A percentile compares a stretch with the other conserved stretches of the same genome.
Conservation (phyloP, 306 rosid genomes). For the Pyrus communis region DNA sequence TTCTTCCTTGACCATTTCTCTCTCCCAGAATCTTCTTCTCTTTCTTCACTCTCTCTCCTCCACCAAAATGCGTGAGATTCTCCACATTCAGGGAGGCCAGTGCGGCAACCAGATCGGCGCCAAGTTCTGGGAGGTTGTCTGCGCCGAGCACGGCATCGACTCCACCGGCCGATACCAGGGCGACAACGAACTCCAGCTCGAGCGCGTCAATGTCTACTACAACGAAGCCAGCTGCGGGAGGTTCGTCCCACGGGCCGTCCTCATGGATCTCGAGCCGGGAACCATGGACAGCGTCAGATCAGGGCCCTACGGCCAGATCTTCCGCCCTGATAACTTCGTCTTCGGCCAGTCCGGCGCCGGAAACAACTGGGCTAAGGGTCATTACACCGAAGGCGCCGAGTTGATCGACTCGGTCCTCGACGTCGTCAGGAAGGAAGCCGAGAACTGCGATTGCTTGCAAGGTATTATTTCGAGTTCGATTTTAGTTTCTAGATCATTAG, state of each 20-base stretch:
- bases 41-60: background rate
- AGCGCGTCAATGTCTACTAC: constrained; percentile 64
- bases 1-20: background rate
- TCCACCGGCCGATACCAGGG: constrained; percentile 52
- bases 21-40: background rate
- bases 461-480: constrained; percentile 19
- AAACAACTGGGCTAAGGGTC: constrained; percentile 69
- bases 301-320: constrained; percentile 61
- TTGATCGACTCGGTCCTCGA: constrained; percentile 65
- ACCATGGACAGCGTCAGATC: constrained; percentile 72
- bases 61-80: constrained; percentile 52
- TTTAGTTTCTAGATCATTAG: background rate
- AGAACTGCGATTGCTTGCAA: constrained; percentile 64
- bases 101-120: constrained; percentile 75
- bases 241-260: constrained; percentile 54
- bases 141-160: constrained; percentile 62
- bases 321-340: constrained; percentile 55
- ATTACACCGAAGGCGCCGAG: constrained; percentile 68
- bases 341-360: constrained; percentile 72
- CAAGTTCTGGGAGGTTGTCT: constrained; percentile 68
- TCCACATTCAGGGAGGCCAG: constrained; percentile 64
- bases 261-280: constrained; percentile 66
- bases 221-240: constrained; percentile 63
- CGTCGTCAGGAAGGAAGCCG: constrained; percentile 62
- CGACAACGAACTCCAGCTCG: constrained; percentile 54